Conservation (phyloP, 768 basidiomycete genomes). For the Mrakia gelida region DNA sequence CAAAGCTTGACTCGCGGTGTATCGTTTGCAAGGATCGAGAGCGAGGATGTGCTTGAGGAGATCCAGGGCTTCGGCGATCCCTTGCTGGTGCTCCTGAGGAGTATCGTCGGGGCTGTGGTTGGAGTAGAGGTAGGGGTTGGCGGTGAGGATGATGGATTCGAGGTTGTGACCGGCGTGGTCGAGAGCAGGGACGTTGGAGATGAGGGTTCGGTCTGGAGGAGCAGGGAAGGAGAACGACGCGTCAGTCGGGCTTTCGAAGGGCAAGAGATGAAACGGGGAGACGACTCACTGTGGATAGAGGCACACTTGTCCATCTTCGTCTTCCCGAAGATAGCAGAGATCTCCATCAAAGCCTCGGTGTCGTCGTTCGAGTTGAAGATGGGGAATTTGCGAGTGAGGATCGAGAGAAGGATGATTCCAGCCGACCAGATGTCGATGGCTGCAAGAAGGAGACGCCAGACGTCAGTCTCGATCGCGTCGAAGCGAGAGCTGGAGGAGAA, state of each 20-base stretch:
- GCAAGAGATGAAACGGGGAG: background rate
- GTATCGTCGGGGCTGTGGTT: slow-evolving; percentile 47
- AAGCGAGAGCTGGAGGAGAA: background rate
- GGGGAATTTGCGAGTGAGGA: slow-evolving; percentile 87
- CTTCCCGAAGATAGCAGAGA: slow-evolving; percentile 78
- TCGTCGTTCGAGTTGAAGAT: slow-evolving; percentile 92
- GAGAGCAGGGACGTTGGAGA: slow-evolving; percentile 82
- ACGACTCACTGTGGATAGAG: slow-evolving; percentile 72
- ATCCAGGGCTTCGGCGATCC: slow-evolving; percentile 65
- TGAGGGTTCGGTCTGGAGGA: slow-evolving; percentile 71
- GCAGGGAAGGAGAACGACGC: slow-evolving; percentile 31
- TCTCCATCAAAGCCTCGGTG: slow-evolving; percentile 91
- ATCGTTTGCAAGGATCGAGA: slow-evolving; percentile 69
- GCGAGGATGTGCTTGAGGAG: slow-evolving; percentile 69
- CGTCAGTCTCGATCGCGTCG: background rate
- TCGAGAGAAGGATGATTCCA: slow-evolving; percentile 86
- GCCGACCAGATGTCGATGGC: slow-evolving; percentile 97
- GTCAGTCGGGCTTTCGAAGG: background rate
- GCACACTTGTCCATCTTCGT: slow-evolving; percentile 78
- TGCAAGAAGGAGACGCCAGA: slow-evolving; percentile 41
- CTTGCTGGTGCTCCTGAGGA: slow-evolving; percentile 53
- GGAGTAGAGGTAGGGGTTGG: slow-evolving; percentile 60
- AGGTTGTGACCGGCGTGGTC: slow-evolving; percentile 64
- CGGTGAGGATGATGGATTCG: slow-evolving; percentile 65
- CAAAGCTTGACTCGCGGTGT: slow-evolving; percentile 70